phyloP scores from a whole-genome alignment of 495 filamentous ascomycete genomes.

The Venustampulla echinocandica region DNA sequence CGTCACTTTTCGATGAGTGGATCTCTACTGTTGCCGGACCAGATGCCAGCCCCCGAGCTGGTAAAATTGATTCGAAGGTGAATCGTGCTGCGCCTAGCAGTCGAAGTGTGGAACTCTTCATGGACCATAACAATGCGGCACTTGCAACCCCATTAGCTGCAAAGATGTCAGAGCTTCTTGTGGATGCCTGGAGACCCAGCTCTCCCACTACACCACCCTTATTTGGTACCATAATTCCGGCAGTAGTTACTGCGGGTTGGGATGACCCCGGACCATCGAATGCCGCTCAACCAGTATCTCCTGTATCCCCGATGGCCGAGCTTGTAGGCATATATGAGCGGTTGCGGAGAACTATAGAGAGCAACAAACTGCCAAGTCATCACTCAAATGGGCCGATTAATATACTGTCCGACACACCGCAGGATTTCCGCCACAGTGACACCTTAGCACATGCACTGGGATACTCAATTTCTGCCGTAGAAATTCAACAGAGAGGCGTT shows the following conservation, averaged over 20 bases:
- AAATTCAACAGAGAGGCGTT: constrained; percentile 86
- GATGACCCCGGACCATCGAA: constrained; percentile 3
- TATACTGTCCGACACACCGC: constrained; percentile 21
- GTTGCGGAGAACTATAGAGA: constrained; percentile 64
- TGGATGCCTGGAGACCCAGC: constrained; percentile 21
- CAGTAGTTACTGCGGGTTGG: not conserved
- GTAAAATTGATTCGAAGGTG: constrained; percentile 2
- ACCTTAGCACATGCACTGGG: constrained; percentile 63
- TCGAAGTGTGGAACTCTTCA: constrained; percentile 48
- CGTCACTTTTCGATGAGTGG: constrained; percentile 57
- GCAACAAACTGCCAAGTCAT: constrained; percentile 52
- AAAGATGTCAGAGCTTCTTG: constrained; percentile 42
- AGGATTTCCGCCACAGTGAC: constrained; percentile 16
- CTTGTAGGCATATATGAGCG: constrained; percentile 74
- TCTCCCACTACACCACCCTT: not conserved
- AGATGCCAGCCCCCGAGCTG: not conserved
- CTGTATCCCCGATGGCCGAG: constrained; percentile 50
- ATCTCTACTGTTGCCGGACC: constrained; percentile 33
- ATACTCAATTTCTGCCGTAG: constrained; percentile 79
- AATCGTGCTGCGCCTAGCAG: not conserved
- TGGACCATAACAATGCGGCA: constrained; percentile 49
- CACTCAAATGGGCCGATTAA: constrained; percentile 29
- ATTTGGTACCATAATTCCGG: not conserved
- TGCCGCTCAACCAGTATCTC: constrained; percentile 20
- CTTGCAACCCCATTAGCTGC: constrained; percentile 53